Evolutionary conservation across 352 stramenopile species (phyloP), one percentile per base, ranked within the genome.

Genomic region (Pythium brassicae): DNA sequence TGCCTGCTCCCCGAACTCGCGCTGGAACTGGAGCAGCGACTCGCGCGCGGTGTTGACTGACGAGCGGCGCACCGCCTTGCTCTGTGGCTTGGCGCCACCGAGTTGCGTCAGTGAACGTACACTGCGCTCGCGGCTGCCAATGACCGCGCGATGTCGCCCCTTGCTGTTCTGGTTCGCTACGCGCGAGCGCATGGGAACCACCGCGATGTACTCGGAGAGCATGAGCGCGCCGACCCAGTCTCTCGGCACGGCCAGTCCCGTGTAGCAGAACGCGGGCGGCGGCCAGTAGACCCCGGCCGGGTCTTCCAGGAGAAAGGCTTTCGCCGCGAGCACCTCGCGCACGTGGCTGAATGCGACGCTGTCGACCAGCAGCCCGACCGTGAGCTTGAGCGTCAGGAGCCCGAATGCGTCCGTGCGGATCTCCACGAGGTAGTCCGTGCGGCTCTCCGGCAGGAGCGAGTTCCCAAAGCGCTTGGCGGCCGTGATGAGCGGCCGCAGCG

Each of bases 331-430:
- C 0, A 85, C 55, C 9, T 89, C 78, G 25, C 81, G 74, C 4
- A 90, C 57, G 53, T 87, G 68, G 1, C 50, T 58, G 10, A 92
- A 64, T 8, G 81, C 72, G 0, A 90, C 76, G 0, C 63, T 63
- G 35, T 89, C 79, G 2, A 89, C 77, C 0, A 92, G 50, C 11
- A 94, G 43, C 0, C 83, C 83, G 1, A 92, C 56, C 1, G 83
- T 94, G 34, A 88, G 54, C 51, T 94, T 94, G 19, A 94, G 60
- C 4, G 78, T 94, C 23, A 94, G 63, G 9, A 88, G 53, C 1
- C 76, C 79, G 20, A 75, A 78, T 0, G 61, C 57, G 44, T 73
- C 71, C 0, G 81, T 94, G 29, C 80, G 74, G 1, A 91, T 55
- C 57, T 91, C 78, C 7, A 91, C 48, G 27, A 91, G 54, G 43